Conservation (phyloP, 148 eudicot species). For the Chenopodium album region DNA sequence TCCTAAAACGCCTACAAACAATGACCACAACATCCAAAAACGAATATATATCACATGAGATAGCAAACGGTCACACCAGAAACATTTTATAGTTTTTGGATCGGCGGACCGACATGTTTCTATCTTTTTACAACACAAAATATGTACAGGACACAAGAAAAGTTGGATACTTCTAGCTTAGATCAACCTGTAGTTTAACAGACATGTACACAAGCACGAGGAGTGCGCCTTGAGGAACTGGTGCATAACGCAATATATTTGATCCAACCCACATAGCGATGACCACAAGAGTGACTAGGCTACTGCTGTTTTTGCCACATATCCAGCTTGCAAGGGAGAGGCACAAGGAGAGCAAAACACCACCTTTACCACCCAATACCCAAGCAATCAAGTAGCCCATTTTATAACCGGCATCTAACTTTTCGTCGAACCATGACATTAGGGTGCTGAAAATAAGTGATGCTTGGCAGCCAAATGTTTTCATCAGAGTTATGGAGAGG, state of each 20-base stretch:
- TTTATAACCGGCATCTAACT: constrained; percentile 78
- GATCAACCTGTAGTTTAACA: constrained; percentile 62
- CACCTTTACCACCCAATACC: constrained; percentile 73
- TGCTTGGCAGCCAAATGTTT: constrained; percentile 53
- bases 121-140: not conserved
- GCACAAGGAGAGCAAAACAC: constrained; percentile 70
- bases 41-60: not conserved
- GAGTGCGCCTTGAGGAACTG: constrained; percentile 81
- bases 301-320: constrained; percentile 81
- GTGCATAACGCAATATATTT: constrained; percentile 53
- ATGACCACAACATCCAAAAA: not conserved
- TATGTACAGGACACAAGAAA: constrained; percentile 15
- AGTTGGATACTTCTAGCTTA: constrained; percentile 24
- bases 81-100: not conserved
- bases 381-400: constrained; percentile 70
- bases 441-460: constrained; percentile 70
- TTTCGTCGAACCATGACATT: constrained; percentile 58
- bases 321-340: constrained; percentile 85
- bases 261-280: constrained; percentile 81
- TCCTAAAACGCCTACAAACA: too few species aligned
- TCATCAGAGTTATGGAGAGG: constrained; percentile 68
- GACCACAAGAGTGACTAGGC: constrained; percentile 56
- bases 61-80: not conserved
- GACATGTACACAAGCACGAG: constrained; percentile 83
- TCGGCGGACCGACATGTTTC: not conserved